Evolutionary conservation across 345 rosid genomes (phyloP).

Genomic region (Trapa incisa): DNA sequence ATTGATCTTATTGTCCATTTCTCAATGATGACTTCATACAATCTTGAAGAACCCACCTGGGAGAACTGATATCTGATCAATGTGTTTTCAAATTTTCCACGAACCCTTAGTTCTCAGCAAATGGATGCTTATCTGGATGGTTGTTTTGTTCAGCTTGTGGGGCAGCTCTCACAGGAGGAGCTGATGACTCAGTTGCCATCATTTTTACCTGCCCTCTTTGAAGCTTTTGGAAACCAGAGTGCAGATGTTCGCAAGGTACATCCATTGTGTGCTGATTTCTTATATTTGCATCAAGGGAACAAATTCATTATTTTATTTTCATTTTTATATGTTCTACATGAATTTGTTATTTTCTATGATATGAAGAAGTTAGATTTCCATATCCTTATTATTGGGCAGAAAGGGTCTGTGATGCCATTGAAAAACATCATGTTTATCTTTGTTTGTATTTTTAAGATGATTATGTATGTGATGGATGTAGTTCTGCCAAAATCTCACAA

Average conservation of each 20-base stretch:
- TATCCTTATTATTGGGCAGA: too few relatives aligned
- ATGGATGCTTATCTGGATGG: constrained; percentile 1
- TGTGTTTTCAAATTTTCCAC: neutral
- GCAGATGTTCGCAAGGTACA: constrained; percentile 96
- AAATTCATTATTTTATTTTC: neutral
- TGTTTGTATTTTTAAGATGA: too few relatives aligned
- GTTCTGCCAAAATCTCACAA: neutral
- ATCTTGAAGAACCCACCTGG: neutral
- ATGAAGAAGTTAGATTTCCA: too few relatives aligned
- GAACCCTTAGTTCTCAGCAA: neutral
- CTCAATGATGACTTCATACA: neutral
- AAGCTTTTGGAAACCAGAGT: constrained; percentile 95
- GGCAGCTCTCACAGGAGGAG: constrained; percentile 86
- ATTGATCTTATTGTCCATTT: neutral
- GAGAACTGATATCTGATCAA: neutral
- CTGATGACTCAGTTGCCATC: constrained; percentile 69
- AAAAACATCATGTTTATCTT: too few relatives aligned
- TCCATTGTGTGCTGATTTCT: neutral
- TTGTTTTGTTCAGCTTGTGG: constrained; percentile 58
- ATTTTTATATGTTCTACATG: neutral
- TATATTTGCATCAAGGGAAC: neutral
- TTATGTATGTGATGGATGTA: neutral
- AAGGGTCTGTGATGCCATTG: too few relatives aligned
- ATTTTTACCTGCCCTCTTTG: constrained; percentile 87
- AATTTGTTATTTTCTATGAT: neutral